Conservation (phyloP, 1,139 yeast species). For the Yamadazyma buinensis region DNA sequence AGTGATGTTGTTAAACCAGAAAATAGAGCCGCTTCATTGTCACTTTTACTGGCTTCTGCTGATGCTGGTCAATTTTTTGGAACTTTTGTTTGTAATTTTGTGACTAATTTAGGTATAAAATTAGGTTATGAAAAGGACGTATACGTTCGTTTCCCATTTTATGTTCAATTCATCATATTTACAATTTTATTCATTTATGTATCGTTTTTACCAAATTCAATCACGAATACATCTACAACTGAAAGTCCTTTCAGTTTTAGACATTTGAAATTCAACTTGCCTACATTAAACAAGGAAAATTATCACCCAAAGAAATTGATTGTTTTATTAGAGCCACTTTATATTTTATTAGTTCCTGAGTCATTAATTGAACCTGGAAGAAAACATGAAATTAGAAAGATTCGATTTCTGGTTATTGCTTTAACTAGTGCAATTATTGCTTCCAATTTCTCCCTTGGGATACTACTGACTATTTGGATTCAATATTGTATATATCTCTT, state of each 20-base stretch:
- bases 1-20: slow-evolving; percentile 1
- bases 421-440: neutral
- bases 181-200: neutral
- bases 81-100: neutral
- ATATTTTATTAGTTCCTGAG: neutral
- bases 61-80: slow-evolving; percentile 1
- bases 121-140: slow-evolving; percentile 1
- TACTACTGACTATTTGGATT: neutral
- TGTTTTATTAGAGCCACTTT: slow-evolving; percentile 1
- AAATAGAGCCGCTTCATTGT: slow-evolving; percentile 1
- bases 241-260: no score
- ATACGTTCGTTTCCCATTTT: neutral
- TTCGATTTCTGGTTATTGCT: slow-evolving; percentile 2
- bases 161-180: neutral
- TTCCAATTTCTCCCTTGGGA: neutral
- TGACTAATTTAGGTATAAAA: neutral
- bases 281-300: no score
- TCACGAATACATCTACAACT: no score
- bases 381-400: neutral
- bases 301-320: neutral
- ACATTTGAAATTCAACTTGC: no score
- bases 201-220: neutral
- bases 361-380: neutral
- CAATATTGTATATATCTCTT: slow-evolving; percentile 1
- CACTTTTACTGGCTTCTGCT: neutral